A percentile compares a stretch with the other conserved stretches of the same genome.
Conservation (phyloP, 2,329 filamentous ascomycete genomes). For the Xylaria sp. region DNA sequence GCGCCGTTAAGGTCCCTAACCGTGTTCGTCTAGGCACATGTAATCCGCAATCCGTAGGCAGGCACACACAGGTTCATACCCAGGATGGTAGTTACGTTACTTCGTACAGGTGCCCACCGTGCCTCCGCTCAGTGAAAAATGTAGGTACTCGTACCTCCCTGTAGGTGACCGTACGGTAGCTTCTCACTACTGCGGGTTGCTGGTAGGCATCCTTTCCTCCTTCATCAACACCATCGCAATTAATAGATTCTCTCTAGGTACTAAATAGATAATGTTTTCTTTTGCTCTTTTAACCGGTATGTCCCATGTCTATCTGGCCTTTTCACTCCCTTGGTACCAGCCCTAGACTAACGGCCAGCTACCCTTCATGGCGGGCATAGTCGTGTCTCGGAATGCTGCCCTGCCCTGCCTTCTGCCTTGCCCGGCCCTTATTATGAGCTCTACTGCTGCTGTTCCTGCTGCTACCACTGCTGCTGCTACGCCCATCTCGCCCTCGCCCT, state of each 20-base stretch:
- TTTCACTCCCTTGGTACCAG: neutral
- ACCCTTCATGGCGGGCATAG: conserved; percentile 1
- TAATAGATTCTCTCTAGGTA: conserved; percentile 4
- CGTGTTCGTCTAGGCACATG: no score
- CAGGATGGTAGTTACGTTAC: no score
- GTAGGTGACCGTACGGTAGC: no score
- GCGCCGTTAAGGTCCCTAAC: no score
- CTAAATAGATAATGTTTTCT: conserved; percentile 10
- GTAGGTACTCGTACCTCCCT: neutral
- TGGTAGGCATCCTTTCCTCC: neutral
- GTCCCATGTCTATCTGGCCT: neutral
- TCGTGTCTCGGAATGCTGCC: conserved; percentile 13
- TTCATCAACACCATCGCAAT: conserved; percentile 1
- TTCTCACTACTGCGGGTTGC: neutral
- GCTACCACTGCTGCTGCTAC: no score
- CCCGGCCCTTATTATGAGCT: no score
- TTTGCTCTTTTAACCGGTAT: conserved; percentile 5
- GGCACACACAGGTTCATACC: no score
- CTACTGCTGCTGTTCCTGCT: no score
- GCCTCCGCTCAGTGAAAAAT: neutral
- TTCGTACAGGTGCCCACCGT: neutral
- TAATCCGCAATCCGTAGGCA: no score
- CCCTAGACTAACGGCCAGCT: neutral
- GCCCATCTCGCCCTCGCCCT: conserved; percentile 1
- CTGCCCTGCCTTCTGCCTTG: neutral